phyloP scores from a whole-genome alignment of 345 rosid species.

The Eucalyptus grandis region DNA sequence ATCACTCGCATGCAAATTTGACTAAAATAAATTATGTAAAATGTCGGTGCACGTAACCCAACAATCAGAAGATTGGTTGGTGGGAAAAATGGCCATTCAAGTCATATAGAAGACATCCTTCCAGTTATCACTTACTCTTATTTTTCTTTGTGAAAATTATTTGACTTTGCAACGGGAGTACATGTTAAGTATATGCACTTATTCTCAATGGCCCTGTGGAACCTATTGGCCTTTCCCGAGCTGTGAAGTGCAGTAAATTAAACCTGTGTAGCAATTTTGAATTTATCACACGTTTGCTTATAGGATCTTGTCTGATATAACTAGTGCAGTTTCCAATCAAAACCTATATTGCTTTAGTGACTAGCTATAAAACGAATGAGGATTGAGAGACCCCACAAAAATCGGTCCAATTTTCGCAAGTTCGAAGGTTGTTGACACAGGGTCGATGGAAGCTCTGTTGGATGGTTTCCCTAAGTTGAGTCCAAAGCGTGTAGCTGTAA shows the following conservation, averaged over 20 bases:
- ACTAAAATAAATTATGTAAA: background rate
- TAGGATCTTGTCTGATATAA: background rate
- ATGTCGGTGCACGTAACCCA: background rate
- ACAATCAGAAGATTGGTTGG: background rate
- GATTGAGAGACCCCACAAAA: background rate
- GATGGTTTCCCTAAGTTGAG: background rate
- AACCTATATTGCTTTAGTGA: background rate
- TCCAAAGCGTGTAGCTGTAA: background rate
- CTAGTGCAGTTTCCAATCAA: background rate
- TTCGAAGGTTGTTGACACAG: background rate
- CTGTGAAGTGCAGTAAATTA: background rate
- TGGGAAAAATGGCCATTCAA: background rate
- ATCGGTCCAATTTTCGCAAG: background rate
- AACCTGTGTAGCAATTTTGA: background rate
- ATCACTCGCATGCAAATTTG: background rate
- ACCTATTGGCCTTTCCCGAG: background rate
- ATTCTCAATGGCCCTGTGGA: background rate
- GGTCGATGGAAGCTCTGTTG: background rate
- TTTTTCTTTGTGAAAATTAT: background rate
- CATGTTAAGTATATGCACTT: background rate
- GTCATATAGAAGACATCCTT: background rate
- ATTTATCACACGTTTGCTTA: background rate
- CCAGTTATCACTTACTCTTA: background rate
- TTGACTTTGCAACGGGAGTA: background rate
- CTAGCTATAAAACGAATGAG: background rate